These are phyloP conservation scores for Monosporascus sp. DNA, from an alignment of 2,329 filamentous ascomycete genomes.

Conservation along the genomic window DNA sequence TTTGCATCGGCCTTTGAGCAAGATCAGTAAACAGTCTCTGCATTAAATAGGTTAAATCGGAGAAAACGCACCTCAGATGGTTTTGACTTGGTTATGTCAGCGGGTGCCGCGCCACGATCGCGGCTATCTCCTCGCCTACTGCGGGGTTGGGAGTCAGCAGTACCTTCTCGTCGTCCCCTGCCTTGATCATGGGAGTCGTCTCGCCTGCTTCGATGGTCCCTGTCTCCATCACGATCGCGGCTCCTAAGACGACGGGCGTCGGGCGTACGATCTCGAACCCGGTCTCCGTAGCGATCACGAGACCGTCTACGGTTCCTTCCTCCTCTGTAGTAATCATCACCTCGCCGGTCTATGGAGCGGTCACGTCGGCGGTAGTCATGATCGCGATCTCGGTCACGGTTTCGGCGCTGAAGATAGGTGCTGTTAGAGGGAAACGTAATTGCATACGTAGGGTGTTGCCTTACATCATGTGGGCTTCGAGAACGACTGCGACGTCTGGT, in stretches of 20 bases:
- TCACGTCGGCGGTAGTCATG: constrained; percentile 64
- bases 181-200: constrained; percentile 67
- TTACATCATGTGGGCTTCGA: constrained; percentile 58
- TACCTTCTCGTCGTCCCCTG: constrained; percentile 62
- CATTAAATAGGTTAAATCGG: neutral
- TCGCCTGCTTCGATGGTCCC: constrained; percentile 64
- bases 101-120: constrained; percentile 45
- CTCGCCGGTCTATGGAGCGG: constrained; percentile 62
- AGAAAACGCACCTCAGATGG: constrained; percentile 51
- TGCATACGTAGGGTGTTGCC: constrained; percentile 24
- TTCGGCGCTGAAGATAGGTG: constrained; percentile 46
- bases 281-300: constrained; percentile 52
- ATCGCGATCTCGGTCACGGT: constrained; percentile 47
- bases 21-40: constrained; percentile 16
- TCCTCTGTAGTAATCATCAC: constrained; percentile 52
- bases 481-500: constrained; percentile 50
- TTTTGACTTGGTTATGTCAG: constrained; percentile 44
- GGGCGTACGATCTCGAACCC: constrained; percentile 49
- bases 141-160: constrained; percentile 65
- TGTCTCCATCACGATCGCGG: constrained; percentile 50
- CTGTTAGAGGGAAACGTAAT: constrained; percentile 35
- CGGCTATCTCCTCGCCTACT: constrained; percentile 62
- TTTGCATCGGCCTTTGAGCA: constrained; percentile 46
- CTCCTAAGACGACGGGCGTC: constrained; percentile 55
- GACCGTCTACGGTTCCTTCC: constrained; percentile 63